Evolutionary conservation across 2,329 filamentous ascomycete species (phyloP), one percentile per base, ranked within the genome.

Genomic region (Sclerotinia sclerotiorum): DNA sequence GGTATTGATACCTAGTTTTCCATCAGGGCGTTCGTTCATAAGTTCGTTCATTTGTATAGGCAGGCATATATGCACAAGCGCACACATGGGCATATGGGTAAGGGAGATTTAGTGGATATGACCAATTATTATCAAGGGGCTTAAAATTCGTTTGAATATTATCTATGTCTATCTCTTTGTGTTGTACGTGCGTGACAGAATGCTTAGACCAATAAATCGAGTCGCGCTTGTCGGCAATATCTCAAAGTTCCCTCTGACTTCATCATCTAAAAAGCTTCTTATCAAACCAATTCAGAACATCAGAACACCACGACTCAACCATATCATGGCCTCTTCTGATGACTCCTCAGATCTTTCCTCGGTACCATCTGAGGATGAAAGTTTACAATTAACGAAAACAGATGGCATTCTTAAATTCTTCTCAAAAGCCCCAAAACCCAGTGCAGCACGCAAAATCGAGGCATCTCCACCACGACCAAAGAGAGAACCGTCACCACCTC

Each of bases 401-500:
- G 80, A 82, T 74, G 86, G 87, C 70, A 89, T 90, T 72, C 80
- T 89, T 69, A 89, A 88, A 80, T 90, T 89, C 84, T 89, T 90
- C 80, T 82, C 86, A 73, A 88, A 87, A 77, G 69, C 72, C 32
- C 81, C 83, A 74, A 79, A 79, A 72, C 76, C 79, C 52, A 71
- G 78, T 44, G 75, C 76, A 56, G 76, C 84, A 70, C 80, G 84
- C 75, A 85, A 84, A 80, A 84, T 87, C 75, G 81, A 83, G 66
- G 67, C 75, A 52, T 87, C 88, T 74, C 88, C 90, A 71, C 88
- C 88, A 69, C 84, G 88, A 76, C 88, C 87, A 76, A 96, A 95
- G 83, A 86, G 94, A 78, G 89, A 90, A 69, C 89, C 93, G 27
- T 97, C 94, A 73, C 94, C 94, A 74, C 89, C 92, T 11, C 94